phyloP scores from a whole-genome alignment of 805 yeast species.

The Candida incommunis region DNA sequence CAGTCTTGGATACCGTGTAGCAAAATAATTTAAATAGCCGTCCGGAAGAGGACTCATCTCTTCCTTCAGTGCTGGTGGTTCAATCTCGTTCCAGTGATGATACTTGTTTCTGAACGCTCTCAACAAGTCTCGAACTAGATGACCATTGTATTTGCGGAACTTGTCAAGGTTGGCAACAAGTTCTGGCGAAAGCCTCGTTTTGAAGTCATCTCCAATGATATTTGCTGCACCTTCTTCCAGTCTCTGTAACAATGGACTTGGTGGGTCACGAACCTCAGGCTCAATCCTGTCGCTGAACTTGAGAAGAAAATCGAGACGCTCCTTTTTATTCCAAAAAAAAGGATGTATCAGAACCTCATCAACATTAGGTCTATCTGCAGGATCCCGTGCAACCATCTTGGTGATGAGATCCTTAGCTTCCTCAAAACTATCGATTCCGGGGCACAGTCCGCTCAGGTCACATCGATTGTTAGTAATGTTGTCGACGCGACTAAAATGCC shows the following conservation, averaged over 20 bases:
- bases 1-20: slow-evolving; percentile 59
- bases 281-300: slow-evolving; percentile 88
- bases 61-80: slow-evolving; percentile 45
- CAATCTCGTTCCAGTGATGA: slow-evolving; percentile 82
- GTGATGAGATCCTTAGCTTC: slow-evolving; percentile 66
- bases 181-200: slow-evolving; percentile 47
- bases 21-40: slow-evolving; percentile 72
- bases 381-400: slow-evolving; percentile 58
- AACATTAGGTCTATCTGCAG: slow-evolving; percentile 61
- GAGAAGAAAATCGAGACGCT: slow-evolving; percentile 68
- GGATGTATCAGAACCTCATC: slow-evolving; percentile 64
- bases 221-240: slow-evolving; percentile 37
- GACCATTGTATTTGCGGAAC: slow-evolving; percentile 74
- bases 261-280: slow-evolving; percentile 67
- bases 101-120: slow-evolving; percentile 87
- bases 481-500: slow-evolving; percentile 71
- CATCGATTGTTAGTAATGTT: slow-evolving; percentile 63
- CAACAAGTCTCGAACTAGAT: slow-evolving; percentile 67
- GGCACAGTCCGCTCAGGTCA: slow-evolving; percentile 34
- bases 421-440: slow-evolving; percentile 26
- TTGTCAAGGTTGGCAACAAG: slow-evolving; percentile 79
- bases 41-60: slow-evolving; percentile 71
- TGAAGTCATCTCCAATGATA: slow-evolving; percentile 61
- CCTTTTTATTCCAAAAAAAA: slow-evolving; percentile 64
- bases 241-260: slow-evolving; percentile 39